Conservation (phyloP, 257 asterid genomes). For the Osmanthus fragrans region DNA sequence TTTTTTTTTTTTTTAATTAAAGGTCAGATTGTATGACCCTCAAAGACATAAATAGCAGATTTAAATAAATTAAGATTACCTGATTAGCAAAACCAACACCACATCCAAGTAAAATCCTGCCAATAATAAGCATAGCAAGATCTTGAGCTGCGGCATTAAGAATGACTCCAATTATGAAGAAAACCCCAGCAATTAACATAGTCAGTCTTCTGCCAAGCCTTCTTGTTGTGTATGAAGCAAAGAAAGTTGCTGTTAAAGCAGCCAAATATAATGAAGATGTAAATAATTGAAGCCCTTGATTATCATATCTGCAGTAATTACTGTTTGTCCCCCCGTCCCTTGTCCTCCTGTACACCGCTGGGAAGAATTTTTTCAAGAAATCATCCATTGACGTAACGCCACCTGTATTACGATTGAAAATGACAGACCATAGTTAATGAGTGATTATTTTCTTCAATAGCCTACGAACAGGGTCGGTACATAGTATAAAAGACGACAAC, state of each 20-base stretch:
- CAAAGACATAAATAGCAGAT: too few species aligned
- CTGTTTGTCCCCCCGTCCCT: slow-evolving; percentile 35
- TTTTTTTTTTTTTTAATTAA: too few species aligned
- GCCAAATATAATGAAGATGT: slow-evolving; percentile 88
- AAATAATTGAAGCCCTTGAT: slow-evolving; percentile 80
- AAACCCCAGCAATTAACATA: slow-evolving; percentile 77
- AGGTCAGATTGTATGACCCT: too few species aligned
- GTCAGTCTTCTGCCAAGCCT: slow-evolving; percentile 63
- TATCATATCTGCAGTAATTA: slow-evolving; percentile 87
- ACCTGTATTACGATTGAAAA: slow-evolving; percentile 36
- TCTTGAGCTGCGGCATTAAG: slow-evolving; percentile 77
- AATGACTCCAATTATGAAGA: slow-evolving; percentile 61
- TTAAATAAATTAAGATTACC: slow-evolving; percentile 33
- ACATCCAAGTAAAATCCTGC: slow-evolving; percentile 78
- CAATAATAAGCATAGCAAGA: slow-evolving; percentile 86
- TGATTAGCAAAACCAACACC: slow-evolving; percentile 96
- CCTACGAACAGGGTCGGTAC: too few species aligned
- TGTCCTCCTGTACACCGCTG: slow-evolving; percentile 48
- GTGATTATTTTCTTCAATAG: too few species aligned
- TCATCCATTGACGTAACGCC: slow-evolving; percentile 76
- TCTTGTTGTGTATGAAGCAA: slow-evolving; percentile 87
- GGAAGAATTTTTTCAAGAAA: slow-evolving; percentile 75
- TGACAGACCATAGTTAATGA: background rate
- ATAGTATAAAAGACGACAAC: background rate
- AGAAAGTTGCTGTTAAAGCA: slow-evolving; percentile 75